phyloP scores from a whole-genome alignment of 1,284 basidiomycete species.

The Coniferiporia sulphurascens region DNA sequence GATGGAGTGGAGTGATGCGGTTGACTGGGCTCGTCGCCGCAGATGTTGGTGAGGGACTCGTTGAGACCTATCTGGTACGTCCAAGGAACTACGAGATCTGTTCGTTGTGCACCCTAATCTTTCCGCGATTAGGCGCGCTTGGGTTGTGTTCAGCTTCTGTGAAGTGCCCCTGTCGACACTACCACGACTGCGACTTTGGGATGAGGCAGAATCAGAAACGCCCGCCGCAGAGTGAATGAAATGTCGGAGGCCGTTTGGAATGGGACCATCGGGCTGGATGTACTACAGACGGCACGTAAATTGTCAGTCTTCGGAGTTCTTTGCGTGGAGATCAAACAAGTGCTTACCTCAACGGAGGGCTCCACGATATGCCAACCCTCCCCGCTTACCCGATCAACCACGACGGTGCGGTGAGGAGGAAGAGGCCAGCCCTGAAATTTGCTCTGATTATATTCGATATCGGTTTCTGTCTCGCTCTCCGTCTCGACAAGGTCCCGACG shows the following conservation, averaged over 20 bases:
- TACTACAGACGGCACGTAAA: constrained; percentile 1
- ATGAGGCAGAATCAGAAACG: background rate
- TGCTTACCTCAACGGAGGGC: constrained; percentile 8
- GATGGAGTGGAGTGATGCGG: background rate
- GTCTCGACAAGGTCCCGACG: background rate
- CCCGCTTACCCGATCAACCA: constrained; percentile 13
- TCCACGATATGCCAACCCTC: constrained; percentile 13
- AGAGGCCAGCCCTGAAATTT: constrained; percentile 10
- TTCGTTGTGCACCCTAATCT: background rate
- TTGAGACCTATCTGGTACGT: background rate
- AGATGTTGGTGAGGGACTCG: background rate
- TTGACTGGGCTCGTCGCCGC: constrained; percentile 3
- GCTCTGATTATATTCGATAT: background rate
- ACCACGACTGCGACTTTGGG: background rate
- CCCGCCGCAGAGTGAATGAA: constrained; percentile 5
- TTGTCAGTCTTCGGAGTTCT: background rate
- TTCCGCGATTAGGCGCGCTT: constrained; percentile 8
- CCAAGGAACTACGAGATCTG: background rate
- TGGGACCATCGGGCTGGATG: background rate
- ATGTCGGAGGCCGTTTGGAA: constrained; percentile 1
- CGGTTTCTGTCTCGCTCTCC: constrained; percentile 2
- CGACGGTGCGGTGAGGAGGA: constrained; percentile 11
- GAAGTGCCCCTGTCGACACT: background rate
- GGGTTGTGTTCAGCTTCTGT: constrained; percentile 3
- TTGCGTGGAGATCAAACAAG: background rate